Evolutionary conservation across 2,329 filamentous ascomycete genomes (phyloP), one percentile per base, ranked within the genome.

Genomic region (Penicillium freii): DNA sequence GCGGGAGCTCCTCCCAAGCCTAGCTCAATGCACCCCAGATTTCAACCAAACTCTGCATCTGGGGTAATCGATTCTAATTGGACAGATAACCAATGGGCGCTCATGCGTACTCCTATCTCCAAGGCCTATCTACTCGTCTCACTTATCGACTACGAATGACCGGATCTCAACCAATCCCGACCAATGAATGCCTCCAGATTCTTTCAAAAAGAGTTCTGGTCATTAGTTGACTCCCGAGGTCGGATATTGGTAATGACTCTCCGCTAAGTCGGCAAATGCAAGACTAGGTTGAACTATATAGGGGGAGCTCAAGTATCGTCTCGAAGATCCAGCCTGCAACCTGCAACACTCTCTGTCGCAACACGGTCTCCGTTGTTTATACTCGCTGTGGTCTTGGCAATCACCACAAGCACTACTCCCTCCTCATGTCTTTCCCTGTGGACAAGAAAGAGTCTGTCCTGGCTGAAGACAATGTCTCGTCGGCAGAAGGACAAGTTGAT

Each of bases 401-500:
- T 5, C 11, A 33, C 31, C 31, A 33, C 31, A 33, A 33, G 31
- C 15, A 36, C 44, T 33, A 27, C 34, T 36, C 5, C 19, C 10
- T 36, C 50, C 15, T 43, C 33, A 60, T 60, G 42, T 52, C 51
- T 33, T 29, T 42, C 15, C 43, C 46, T 23, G 57, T 66, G 61
- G 65, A 69, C 19, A 67, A 67, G 47, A 68, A 63, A 40, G 40
- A 47, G 1, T 56, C 52, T 8, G 27, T 36, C 23, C 31, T 47
- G 2, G 52, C 39, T 6, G 58, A 61, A 21, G 66, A 67, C 48
- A 63, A 62, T 44, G 31, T 60, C 19, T 66, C 66, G 2, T 57
- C 63, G 5, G 60, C 66, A 44, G 66, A 69, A 54, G 66, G 66
- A 8, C 66, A 69, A 40, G n/a, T 65, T 27, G 59, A 59, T 6